A percentile compares a stretch with the other conserved stretches of the same genome.
Conservation (phyloP, 129 eudicot species). For the Dittrichia graveolens region DNA sequence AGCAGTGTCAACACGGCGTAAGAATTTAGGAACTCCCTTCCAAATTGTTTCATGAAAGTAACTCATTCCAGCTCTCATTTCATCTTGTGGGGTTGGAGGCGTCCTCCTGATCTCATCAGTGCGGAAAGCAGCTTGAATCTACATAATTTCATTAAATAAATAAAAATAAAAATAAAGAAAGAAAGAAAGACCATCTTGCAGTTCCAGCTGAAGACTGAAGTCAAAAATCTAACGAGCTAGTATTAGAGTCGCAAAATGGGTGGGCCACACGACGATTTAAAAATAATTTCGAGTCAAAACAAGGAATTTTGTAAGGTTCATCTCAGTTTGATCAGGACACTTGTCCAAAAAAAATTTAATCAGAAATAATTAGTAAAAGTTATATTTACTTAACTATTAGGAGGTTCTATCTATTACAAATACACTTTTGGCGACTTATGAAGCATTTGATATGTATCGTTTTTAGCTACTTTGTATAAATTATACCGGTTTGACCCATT, state of each 20-base stretch:
- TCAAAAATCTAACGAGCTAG: not conserved
- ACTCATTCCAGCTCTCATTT: constrained; percentile 99
- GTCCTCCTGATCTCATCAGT: constrained; percentile 95
- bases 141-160: constrained; percentile 1
- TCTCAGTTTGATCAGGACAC: not conserved
- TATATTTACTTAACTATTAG: not conserved
- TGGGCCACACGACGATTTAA: not conserved
- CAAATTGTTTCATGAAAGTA: constrained; percentile 98
- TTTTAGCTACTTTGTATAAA: no score
- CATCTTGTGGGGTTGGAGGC: constrained; percentile 95
- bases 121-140: constrained; percentile 99
- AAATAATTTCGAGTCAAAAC: not conserved
- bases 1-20: constrained; percentile 98
- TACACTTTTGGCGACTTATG: no score
- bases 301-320: not conserved
- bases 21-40: constrained; percentile 96
- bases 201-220: not conserved
- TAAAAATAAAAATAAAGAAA: not conserved
- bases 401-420: no score
- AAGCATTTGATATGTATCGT: no score
- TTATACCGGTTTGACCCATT: no score
- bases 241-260: not conserved
- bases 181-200: not conserved
- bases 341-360: not conserved
- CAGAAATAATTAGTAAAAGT: not conserved